These are phyloP conservation scores for Hamigera avellanea DNA, from an alignment of 495 filamentous ascomycete genomes.

Conservation along the genomic window DNA sequence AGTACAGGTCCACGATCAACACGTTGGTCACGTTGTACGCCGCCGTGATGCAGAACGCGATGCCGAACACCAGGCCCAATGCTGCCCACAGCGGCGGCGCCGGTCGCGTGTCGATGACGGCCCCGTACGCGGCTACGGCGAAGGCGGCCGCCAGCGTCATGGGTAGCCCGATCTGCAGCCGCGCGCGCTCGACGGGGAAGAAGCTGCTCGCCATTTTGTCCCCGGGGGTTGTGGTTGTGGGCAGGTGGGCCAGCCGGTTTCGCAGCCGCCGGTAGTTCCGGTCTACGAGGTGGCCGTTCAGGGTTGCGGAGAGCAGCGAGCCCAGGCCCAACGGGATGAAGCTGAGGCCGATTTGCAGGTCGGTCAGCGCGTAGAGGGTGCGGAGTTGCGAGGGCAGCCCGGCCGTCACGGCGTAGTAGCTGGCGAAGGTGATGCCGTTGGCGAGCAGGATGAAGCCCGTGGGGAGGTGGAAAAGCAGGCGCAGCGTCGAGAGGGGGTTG, in stretches of 20 bases:
- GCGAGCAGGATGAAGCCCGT: conserved; percentile 38
- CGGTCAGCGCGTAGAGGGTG: conserved; percentile 16
- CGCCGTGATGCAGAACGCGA: conserved; percentile 40
- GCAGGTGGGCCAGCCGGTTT: conserved; percentile 17
- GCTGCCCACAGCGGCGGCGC: conserved; percentile 32
- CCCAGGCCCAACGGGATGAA: conserved; percentile 32
- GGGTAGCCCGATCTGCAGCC: conserved; percentile 29
- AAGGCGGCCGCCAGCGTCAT: conserved; percentile 10
- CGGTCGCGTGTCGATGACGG: conserved; percentile 1
- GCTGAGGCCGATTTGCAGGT: conserved; percentile 24
- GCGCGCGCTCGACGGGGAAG: conserved; percentile 33
- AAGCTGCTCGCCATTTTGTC: conserved; percentile 22
- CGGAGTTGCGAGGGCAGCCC: conserved; percentile 19
- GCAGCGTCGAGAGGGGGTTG: conserved; percentile 22
- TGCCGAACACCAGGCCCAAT: conserved; percentile 40
- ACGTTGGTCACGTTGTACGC: conserved; percentile 34
- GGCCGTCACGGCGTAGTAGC: conserved; percentile 26
- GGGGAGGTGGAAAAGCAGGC: conserved; percentile 43
- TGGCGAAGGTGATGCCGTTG: conserved; percentile 24
- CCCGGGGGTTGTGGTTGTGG: conserved; percentile 27
- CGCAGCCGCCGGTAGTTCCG: conserved; percentile 34
- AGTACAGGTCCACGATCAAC: conserved; percentile 50
- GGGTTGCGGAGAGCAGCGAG: conserved; percentile 59
- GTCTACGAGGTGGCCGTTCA: conserved; percentile 59
- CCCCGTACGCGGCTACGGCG: conserved; percentile 9